These are phyloP conservation scores for Fusarium nygamai DNA, from an alignment of 2,329 filamentous ascomycete species.

Conservation along the genomic window DNA sequence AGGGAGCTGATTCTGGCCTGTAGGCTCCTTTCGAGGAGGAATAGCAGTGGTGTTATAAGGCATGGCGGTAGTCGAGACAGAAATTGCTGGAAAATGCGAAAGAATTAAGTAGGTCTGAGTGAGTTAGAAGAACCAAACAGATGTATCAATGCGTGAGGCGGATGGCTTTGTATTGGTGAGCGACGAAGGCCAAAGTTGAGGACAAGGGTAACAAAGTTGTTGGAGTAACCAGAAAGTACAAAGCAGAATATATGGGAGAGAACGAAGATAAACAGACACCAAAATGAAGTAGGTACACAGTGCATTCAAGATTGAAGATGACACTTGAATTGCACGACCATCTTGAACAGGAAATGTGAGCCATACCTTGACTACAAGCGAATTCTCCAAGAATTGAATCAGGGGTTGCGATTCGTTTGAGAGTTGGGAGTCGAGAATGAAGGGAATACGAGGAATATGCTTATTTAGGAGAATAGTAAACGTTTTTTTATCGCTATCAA, in stretches of 20 bases:
- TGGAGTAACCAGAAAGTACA: background rate
- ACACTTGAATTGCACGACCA: background rate
- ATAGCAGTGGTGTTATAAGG: slow-evolving; percentile 91
- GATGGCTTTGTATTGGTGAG: background rate
- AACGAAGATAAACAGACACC: background rate
- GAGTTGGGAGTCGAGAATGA: background rate
- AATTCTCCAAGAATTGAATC: background rate
- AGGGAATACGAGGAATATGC: no score
- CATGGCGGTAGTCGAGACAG: slow-evolving; percentile 62
- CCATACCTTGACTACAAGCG: slow-evolving; percentile 12
- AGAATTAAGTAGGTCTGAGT: background rate
- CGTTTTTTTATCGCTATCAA: background rate
- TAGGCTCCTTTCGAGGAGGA: slow-evolving; percentile 81
- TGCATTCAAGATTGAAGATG: background rate
- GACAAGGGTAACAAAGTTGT: background rate
- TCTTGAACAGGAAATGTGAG: background rate
- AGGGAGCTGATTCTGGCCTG: slow-evolving; percentile 85
- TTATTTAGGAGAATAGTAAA: background rate
- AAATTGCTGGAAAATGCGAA: background rate
- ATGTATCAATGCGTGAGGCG: background rate
- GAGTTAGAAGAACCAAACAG: background rate
- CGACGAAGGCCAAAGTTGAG: background rate
- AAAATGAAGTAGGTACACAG: no score
- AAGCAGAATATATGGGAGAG: background rate
- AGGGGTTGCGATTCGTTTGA: background rate